phyloP scores from a whole-genome alignment of 2,329 filamentous ascomycete genomes.

The Alternaria brassicae region DNA sequence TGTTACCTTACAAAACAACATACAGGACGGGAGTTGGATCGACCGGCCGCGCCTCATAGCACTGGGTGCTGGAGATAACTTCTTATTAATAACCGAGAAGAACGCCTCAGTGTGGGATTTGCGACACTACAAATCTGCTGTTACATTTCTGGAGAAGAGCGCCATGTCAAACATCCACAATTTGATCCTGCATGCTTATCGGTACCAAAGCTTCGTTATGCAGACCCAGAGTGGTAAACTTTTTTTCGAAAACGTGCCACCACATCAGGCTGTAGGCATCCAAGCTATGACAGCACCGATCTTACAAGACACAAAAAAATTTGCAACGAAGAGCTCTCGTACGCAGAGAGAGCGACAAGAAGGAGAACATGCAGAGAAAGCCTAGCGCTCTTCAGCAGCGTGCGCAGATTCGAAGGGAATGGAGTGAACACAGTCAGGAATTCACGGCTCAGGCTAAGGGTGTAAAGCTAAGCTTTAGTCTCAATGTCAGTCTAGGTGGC shows the following conservation, averaged over 20 bases:
- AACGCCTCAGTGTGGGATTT: constrained; percentile 42
- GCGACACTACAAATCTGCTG: constrained; percentile 28
- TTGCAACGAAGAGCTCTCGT: constrained; percentile 7
- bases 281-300: constrained; percentile 30
- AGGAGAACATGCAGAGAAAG: constrained; percentile 10
- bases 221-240: constrained; percentile 34
- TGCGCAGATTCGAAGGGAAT: constrained; percentile 35
- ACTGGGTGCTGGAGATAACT: constrained; percentile 39
- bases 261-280: constrained; percentile 28
- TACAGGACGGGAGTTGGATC: constrained; percentile 39
- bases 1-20: constrained; percentile 34
- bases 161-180: constrained; percentile 31
- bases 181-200: constrained; percentile 41
- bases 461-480: constrained; percentile 39
- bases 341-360: constrained; percentile 10
- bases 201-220: constrained; percentile 40
- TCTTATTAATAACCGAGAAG: constrained; percentile 41
- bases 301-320: constrained; percentile 25
- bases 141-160: constrained; percentile 26
- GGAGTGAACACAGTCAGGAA: constrained; percentile 35
- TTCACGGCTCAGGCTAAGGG: constrained; percentile 36
- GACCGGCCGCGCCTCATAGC: constrained; percentile 44
- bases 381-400: constrained; percentile 30
- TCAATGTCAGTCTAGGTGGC: constrained; percentile 37
- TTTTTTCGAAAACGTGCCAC: constrained; percentile 36